phyloP scores from a whole-genome alignment of 768 basidiomycete genomes.

The Brasilioporus rufonigricans region DNA sequence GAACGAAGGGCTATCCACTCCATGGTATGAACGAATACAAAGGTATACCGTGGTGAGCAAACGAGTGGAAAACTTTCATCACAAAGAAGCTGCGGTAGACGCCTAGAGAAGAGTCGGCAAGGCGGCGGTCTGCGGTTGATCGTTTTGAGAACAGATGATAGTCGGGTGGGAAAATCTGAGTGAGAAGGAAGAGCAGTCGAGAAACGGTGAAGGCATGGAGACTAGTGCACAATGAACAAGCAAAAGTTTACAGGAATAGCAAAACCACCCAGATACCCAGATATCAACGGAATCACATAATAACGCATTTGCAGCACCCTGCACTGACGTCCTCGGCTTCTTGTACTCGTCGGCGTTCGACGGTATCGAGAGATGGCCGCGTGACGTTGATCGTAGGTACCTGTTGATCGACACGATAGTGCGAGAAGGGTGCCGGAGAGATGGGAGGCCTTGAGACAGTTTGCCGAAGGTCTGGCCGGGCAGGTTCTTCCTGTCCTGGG shows the following conservation, averaged over 20 bases:
- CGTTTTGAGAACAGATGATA: slow-evolving; percentile 12
- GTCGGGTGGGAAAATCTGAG: slow-evolving; percentile 2
- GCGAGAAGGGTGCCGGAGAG: slow-evolving; percentile 63
- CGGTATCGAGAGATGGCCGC: slow-evolving; percentile 27
- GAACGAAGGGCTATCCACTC: slow-evolving; percentile 21
- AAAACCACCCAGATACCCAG: slow-evolving; percentile 20
- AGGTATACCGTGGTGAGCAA: slow-evolving; percentile 24
- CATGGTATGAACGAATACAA: slow-evolving; percentile 18
- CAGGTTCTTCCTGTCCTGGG: slow-evolving; percentile 31
- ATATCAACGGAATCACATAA: slow-evolving; percentile 61
- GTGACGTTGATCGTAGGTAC: slow-evolving; percentile 36
- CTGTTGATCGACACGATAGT: slow-evolving; percentile 38
- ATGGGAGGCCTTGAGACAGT: slow-evolving; percentile 34
- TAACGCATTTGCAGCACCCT: slow-evolving; percentile 77
- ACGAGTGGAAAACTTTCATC: slow-evolving; percentile 11
- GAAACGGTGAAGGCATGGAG: slow-evolving; percentile 6
- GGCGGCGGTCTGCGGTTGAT: slow-evolving; percentile 11
- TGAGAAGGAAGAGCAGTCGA: background rate
- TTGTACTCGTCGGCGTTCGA: slow-evolving; percentile 28
- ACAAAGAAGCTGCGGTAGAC: slow-evolving; percentile 8
- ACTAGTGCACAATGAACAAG: slow-evolving; percentile 23
- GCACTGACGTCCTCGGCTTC: slow-evolving; percentile 46
- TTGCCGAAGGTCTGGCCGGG: slow-evolving; percentile 20
- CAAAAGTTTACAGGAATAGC: slow-evolving; percentile 21
- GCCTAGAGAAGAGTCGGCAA: slow-evolving; percentile 4